Conservation (phyloP, 2,329 filamentous ascomycete species). For the Penicillium sp. region DNA sequence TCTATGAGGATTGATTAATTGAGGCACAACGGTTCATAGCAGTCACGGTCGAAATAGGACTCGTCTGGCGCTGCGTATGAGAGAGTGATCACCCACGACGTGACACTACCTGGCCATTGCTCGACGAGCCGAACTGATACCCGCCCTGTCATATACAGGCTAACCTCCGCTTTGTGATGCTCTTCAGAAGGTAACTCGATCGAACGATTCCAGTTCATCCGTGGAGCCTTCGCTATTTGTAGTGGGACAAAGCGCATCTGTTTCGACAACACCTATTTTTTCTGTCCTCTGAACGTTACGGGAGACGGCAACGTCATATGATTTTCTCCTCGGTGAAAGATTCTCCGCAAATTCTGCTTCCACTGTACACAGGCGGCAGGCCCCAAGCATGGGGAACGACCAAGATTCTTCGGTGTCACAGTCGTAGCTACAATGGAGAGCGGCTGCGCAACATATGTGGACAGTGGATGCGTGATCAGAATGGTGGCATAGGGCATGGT, state of each 20-base stretch:
- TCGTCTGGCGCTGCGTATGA: background rate
- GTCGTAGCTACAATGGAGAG: slow-evolving; percentile 22
- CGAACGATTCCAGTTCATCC: slow-evolving; percentile 22
- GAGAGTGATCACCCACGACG: background rate
- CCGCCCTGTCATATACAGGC: background rate
- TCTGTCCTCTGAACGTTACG: slow-evolving; percentile 10
- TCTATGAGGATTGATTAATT: slow-evolving; percentile 49
- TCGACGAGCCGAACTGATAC: background rate
- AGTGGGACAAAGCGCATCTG: slow-evolving; percentile 9
- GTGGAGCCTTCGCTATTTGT: slow-evolving; percentile 7
- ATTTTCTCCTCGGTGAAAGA: background rate
- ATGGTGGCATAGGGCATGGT: slow-evolving; percentile 30
- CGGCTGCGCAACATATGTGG: slow-evolving; percentile 24
- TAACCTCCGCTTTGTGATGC: background rate
- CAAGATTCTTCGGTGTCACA: slow-evolving; percentile 18
- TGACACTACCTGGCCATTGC: background rate
- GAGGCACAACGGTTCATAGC: background rate
- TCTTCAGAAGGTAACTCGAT: slow-evolving; percentile 24
- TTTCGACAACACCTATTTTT: slow-evolving; percentile 6
- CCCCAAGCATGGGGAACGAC: slow-evolving; percentile 22
- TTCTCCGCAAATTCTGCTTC: background rate
- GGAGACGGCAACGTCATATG: background rate
- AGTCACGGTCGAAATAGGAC: background rate
- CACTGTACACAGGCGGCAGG: slow-evolving; percentile 22
- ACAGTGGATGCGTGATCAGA: slow-evolving; percentile 12